Evolutionary conservation across 169 alveolate genomes (phyloP), one percentile per base, ranked within the genome.

Genomic region (Eimeria maxima): DNA sequence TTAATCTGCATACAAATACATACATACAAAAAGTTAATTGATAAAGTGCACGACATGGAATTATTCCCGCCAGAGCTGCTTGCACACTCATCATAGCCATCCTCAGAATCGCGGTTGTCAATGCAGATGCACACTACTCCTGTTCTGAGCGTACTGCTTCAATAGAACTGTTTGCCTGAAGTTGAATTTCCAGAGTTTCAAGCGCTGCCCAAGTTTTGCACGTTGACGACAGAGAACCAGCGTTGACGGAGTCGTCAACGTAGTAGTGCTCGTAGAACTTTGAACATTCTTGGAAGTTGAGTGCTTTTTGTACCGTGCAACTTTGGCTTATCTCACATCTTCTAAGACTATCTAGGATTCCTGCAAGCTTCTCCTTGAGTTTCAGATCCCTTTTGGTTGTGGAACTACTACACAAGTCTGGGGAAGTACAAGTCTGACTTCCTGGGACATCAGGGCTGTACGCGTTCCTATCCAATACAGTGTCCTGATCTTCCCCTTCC

Each of bases 261-360:
- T 87, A 55, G 81, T 87, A 42, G 50, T 57, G 93, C 93, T 57
- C 67, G 67, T 63, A 87, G 10, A 33, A 38, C 47, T 33, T 60
- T 33, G 81, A 47, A 27, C 53, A 38, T 42, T 87, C 93, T 38
- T 87, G 93, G 67, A 87, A 42, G 53, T 45, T 55, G 44, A 60
- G 60, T 10, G 71, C 93, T 0, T 6, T 63, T 47, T 63, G 57
- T 33, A 71, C 80, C 0, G 33, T 63, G 93, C 78, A 33, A 81
- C 65, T 87, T 63, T 87, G 93, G 18, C 22, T 33, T 13, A 63
- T n/a, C 63, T 63, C 93, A 81, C 93, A 87, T 63, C 33, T 29
- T 63, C 93, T 87, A 50, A 87, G 78, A 67, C 55, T 18, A 50
- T 87, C n/a, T 13, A 87, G 20, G 47, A 87, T 18, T 13, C 6